Conservation (phyloP, 768 basidiomycete genomes). For the Hypholoma sublateritium region DNA sequence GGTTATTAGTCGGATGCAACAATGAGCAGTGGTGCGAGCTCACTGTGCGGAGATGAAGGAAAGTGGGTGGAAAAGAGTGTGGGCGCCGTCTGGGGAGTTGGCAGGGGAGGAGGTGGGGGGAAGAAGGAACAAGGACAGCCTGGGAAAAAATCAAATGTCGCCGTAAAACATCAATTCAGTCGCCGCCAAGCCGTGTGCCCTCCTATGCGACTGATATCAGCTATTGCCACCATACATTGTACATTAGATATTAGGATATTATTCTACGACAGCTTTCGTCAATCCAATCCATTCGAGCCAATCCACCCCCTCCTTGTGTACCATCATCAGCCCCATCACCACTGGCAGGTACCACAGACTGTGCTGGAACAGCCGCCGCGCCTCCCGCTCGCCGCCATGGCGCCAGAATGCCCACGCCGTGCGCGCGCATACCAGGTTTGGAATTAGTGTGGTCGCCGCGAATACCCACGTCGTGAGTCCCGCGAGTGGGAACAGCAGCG, state of each 20-base stretch:
- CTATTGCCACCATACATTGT: too few species aligned
- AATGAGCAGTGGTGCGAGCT: too few species aligned
- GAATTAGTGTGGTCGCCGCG: slow-evolving; percentile 70
- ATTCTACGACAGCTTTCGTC: not conserved
- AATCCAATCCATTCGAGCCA: slow-evolving; percentile 66
- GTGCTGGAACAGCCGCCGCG: slow-evolving; percentile 74
- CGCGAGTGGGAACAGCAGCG: slow-evolving; percentile 79
- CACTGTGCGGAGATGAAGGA: slow-evolving; percentile 12
- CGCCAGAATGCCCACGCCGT: slow-evolving; percentile 79
- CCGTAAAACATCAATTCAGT: slow-evolving; percentile 10
- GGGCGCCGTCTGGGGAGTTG: slow-evolving; percentile 7
- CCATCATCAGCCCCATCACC: slow-evolving; percentile 90
- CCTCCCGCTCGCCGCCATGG: slow-evolving; percentile 70
- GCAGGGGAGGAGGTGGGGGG: slow-evolving; percentile 11
- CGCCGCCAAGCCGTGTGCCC: slow-evolving; percentile 13
- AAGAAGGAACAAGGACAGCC: slow-evolving; percentile 13
- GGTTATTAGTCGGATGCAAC: not conserved
- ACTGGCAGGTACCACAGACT: slow-evolving; percentile 91
- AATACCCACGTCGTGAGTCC: slow-evolving; percentile 94
- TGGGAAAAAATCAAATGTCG: slow-evolving; percentile 13
- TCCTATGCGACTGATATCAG: not conserved
- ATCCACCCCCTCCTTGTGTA: slow-evolving; percentile 84
- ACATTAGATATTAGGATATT: not conserved
- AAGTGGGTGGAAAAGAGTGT: slow-evolving; percentile 24
- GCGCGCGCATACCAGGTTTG: slow-evolving; percentile 67